Percentiles rank a stretch among this genome's conserved stretches.
Conservation (phyloP, 2,329 filamentous ascomycete species). For the Tolypocladium sp. region DNA sequence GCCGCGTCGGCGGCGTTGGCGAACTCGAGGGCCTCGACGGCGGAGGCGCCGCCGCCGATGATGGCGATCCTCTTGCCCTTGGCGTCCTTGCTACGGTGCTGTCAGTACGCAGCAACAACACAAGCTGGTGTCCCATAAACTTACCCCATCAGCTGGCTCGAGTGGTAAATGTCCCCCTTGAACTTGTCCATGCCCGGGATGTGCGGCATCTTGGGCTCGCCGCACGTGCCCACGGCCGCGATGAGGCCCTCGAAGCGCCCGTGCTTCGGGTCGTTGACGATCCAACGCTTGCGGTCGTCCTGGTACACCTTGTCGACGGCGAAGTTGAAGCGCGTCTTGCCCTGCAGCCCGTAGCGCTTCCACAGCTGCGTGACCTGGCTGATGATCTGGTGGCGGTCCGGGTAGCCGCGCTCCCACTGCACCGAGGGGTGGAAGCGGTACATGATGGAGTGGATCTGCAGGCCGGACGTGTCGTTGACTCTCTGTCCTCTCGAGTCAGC, state of each 20-base stretch:
- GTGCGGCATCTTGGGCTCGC: constrained; percentile 63
- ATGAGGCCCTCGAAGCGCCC: constrained; percentile 74
- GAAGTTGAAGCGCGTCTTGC: constrained; percentile 63
- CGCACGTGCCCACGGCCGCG: constrained; percentile 71
- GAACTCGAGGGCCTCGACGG: constrained; percentile 76
- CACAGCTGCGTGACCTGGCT: constrained; percentile 63
- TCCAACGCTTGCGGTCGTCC: constrained; percentile 61
- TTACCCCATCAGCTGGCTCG: constrained; percentile 59
- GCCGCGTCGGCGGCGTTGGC: constrained; percentile 56
- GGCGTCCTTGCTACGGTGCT: constrained; percentile 46
- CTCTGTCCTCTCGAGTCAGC: constrained; percentile 30
- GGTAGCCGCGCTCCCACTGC: constrained; percentile 67
- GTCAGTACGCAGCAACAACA: constrained; percentile 11
- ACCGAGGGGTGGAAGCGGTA: constrained; percentile 81
- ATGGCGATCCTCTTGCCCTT: constrained; percentile 68
- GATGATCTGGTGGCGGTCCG: constrained; percentile 66
- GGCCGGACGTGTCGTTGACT: constrained; percentile 72
- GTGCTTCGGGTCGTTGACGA: constrained; percentile 62
- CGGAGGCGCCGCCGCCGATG: constrained; percentile 71
- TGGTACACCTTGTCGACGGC: constrained; percentile 61
- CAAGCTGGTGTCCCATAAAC: not conserved
- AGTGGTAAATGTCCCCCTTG: constrained; percentile 65
- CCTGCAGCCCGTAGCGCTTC: constrained; percentile 64
- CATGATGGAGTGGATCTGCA: constrained; percentile 82
- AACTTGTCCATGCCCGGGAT: constrained; percentile 65